phyloP scores from a whole-genome alignment of 139 green algal species.

The Yamagishiella unicocca region DNA sequence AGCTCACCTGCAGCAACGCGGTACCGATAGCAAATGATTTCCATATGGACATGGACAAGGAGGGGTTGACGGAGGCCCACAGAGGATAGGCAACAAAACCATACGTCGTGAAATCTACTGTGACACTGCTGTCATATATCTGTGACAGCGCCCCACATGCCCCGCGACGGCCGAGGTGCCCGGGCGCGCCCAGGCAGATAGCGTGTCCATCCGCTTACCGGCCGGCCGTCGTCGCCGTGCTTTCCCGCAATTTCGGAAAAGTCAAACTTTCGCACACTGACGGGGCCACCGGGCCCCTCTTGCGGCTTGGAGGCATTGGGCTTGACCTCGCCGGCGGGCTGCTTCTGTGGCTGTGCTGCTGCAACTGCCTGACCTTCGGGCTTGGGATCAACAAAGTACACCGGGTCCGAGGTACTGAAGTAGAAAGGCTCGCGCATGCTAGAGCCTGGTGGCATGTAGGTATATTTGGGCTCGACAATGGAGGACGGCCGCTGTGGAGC shows the following conservation, averaged over 20 bases:
- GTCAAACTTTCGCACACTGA: constrained; percentile 25
- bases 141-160: no score
- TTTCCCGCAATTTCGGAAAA: constrained; percentile 23
- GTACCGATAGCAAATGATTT: not conserved
- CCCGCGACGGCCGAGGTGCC: not conserved
- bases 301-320: not conserved
- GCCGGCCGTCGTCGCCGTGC: not conserved
- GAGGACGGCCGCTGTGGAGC: not conserved
- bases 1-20: not conserved
- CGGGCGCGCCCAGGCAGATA: not conserved
- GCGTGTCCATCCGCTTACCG: not conserved
- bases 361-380: not conserved
- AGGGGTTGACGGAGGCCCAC: not conserved
- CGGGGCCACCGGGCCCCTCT: not conserved
- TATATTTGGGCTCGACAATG: constrained; percentile 29
- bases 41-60: no score
- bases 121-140: no score
- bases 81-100: not conserved
- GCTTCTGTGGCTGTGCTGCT: not conserved
- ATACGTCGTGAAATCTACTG: no score
- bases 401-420: constrained; percentile 22
- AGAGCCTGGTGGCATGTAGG: constrained; percentile 31
- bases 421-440: constrained; percentile 42
- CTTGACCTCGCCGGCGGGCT: no score
- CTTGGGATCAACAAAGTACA: constrained; percentile 43